A percentile compares a stretch with the other conserved stretches of the same genome.
phyloP scores from a whole-genome alignment of 208 protist genomes.

The Acanthamoeba triangularis region DNA sequence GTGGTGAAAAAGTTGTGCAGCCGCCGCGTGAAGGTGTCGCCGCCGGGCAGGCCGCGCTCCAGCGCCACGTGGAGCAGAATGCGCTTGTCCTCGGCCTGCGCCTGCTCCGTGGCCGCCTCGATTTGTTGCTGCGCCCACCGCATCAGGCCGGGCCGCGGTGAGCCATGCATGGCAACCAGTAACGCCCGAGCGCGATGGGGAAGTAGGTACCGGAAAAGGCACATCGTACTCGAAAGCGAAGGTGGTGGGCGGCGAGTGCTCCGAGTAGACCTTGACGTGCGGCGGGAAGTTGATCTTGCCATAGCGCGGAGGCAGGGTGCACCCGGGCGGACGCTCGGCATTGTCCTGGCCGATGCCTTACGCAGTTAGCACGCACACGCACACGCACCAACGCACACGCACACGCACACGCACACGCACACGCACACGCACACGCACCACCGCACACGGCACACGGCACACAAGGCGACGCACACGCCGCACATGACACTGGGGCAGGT shows the following conservation, averaged over 20 bases:
- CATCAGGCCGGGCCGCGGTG: background rate
- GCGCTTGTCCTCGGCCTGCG: conserved; percentile 13
- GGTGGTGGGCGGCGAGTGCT: background rate
- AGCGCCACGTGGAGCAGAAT: conserved; percentile 14
- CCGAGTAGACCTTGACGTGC: background rate
- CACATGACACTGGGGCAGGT: background rate
- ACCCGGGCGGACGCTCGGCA: background rate
- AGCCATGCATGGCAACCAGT: too few relatives aligned
- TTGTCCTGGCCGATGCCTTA: background rate
- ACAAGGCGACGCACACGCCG: too few relatives aligned
- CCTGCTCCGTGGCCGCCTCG: background rate
- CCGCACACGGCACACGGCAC: too few relatives aligned
- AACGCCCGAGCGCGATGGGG: background rate
- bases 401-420: too few relatives aligned
- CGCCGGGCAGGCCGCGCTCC: conserved; percentile 3
- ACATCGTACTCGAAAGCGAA: background rate
- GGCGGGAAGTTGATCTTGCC: conserved; percentile 11
- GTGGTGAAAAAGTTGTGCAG: conserved; percentile 43
- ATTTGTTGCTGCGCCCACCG: background rate
- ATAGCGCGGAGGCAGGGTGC: background rate
- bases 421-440: too few relatives aligned
- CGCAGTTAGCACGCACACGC: background rate
- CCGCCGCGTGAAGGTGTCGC: background rate
- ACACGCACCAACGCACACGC: too few relatives aligned
- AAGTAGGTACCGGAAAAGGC: background rate